Conservation (phyloP, 805 yeast genomes). For the Lipomyces starkeyi region DNA sequence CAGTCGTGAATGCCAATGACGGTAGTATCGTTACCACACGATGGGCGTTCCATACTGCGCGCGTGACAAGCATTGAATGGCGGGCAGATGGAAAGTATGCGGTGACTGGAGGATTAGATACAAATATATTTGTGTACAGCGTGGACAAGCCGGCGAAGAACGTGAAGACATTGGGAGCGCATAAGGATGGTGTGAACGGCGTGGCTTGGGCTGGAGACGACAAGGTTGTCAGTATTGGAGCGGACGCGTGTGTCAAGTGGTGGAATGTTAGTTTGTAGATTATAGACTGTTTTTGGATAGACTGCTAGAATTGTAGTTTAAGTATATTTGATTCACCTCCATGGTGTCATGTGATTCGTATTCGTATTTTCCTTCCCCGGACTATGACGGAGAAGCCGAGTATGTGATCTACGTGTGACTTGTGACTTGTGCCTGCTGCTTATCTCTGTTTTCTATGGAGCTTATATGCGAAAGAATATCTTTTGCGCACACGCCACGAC, state of each 20-base stretch:
- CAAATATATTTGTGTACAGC: constrained; percentile 78
- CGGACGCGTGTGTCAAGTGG: constrained; percentile 77
- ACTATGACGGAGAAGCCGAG: too few species aligned
- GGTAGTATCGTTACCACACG: constrained; percentile 69
- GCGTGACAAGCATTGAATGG: constrained; percentile 81
- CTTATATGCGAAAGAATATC: background rate
- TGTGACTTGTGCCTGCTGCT: too few species aligned
- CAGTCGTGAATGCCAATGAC: constrained; percentile 65
- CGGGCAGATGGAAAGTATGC: constrained; percentile 70
- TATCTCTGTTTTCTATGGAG: too few species aligned
- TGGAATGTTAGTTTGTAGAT: constrained; percentile 56
- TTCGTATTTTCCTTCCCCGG: too few species aligned
- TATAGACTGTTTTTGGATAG: background rate
- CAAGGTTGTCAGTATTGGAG: constrained; percentile 70
- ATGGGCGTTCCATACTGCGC: constrained; percentile 95
- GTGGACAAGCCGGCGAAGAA: constrained; percentile 79
- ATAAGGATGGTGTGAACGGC: constrained; percentile 82
- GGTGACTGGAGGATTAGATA: constrained; percentile 83
- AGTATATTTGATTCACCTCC: too few species aligned
- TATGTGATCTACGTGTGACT: too few species aligned
- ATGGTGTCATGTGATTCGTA: too few species aligned
- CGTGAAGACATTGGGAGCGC: constrained; percentile 76
- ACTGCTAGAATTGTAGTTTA: too few species aligned
- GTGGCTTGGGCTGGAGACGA: constrained; percentile 67
- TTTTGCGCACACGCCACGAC: background rate